phyloP scores from a whole-genome alignment of 176 grass and related monocot species.

The Puccinellia tenuiflora region DNA sequence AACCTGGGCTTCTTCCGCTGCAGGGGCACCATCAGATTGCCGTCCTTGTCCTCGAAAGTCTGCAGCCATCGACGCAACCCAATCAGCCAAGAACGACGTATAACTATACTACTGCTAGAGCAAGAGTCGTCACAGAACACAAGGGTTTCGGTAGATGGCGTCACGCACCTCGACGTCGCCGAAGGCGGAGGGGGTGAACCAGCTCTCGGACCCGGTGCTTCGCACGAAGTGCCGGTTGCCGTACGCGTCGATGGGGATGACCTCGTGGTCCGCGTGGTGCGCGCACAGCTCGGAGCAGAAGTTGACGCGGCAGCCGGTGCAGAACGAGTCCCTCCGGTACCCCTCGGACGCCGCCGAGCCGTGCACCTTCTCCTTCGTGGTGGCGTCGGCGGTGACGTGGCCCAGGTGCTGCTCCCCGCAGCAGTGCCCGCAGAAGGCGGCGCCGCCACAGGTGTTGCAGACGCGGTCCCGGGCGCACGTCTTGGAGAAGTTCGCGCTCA shows the following conservation, averaged over 20 bases:
- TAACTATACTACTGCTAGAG: background rate
- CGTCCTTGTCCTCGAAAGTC: conserved; percentile 15
- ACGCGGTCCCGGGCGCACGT: background rate
- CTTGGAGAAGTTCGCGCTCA: background rate
- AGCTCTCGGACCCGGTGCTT: background rate
- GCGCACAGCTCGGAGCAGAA: conserved; percentile 12
- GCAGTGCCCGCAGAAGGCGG: background rate
- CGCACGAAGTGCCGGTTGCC: conserved; percentile 14
- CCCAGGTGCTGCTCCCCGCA: background rate
- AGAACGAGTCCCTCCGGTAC: background rate
- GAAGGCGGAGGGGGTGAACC: background rate
- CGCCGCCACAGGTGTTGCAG: background rate
- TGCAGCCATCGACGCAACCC: background rate
- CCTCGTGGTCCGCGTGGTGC: background rate
- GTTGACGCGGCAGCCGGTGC: background rate
- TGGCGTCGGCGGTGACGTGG: background rate
- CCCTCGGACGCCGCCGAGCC: background rate
- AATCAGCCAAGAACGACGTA: background rate
- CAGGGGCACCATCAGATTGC: conserved; percentile 17
- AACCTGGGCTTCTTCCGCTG: background rate
- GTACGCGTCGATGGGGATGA: conserved; percentile 6
- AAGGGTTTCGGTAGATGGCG: background rate
- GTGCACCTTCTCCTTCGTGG: background rate
- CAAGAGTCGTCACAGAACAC: background rate
- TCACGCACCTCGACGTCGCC: background rate